A percentile compares a stretch with the other conserved stretches of the same genome.
Evolutionary conservation across 148 eudicot genomes (phyloP).

Genomic region (Beta vulgaris): DNA sequence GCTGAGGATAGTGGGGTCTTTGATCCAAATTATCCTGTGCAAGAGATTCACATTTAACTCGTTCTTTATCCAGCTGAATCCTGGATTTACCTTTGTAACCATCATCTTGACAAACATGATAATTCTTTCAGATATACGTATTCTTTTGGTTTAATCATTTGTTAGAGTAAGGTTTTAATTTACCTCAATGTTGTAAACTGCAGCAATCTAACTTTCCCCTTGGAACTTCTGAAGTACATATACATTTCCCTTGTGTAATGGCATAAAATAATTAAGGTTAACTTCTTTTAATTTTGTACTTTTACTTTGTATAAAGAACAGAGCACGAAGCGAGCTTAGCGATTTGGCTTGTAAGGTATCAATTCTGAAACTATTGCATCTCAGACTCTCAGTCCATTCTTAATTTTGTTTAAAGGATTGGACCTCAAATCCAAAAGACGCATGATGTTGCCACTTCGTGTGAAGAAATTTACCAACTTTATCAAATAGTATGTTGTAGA

Average conservation of each 20-base stretch:
- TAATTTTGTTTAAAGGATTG: no score
- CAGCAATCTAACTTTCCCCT: constrained; percentile 1
- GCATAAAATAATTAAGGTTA: no score
- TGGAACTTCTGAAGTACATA: neutral
- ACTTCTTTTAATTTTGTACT: neutral
- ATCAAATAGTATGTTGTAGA: no score
- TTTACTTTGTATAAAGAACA: neutral
- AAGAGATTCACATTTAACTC: constrained; percentile 1
- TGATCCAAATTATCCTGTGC: constrained; percentile 6
- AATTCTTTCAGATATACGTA: constrained; percentile 23
- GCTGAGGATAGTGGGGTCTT: constrained; percentile 15
- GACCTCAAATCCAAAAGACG: no score
- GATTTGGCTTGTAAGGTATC: no score
- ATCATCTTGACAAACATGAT: constrained; percentile 26
- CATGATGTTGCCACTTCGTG: no score
- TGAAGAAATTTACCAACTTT: no score
- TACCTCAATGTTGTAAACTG: constrained; percentile 1
- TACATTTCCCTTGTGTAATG: no score
- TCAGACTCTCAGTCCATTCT: no score
- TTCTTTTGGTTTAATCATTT: constrained; percentile 21
- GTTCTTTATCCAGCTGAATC: constrained; percentile 22
- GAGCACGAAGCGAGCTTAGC: no score
- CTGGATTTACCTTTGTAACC: constrained; percentile 31
- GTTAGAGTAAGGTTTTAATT: neutral
- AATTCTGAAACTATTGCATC: no score